Percentiles rank a stretch among this genome's conserved stretches.
These are phyloP conservation scores for Tetracladium setigerum DNA, from an alignment of 495 filamentous ascomycete species.

Conservation along the genomic window DNA sequence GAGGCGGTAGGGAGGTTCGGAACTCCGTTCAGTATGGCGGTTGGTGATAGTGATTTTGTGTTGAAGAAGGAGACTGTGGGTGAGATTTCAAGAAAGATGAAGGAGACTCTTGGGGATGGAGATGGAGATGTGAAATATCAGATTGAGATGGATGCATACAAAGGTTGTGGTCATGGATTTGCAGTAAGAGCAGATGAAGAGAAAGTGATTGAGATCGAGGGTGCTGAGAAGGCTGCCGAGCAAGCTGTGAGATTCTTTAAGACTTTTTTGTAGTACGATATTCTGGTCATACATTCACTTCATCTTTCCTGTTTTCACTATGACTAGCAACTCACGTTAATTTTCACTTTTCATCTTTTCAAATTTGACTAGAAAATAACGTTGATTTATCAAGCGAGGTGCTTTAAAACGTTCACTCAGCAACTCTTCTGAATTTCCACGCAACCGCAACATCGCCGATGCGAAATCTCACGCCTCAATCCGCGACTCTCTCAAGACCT, in stretches of 20 bases:
- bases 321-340: too few species aligned
- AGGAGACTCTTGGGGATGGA: constrained; percentile 16
- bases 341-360: too few species aligned
- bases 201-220: background rate
- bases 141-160: background rate
- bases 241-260: constrained; percentile 1
- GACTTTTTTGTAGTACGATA: background rate
- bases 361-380: too few species aligned
- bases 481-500: too few species aligned
- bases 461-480: too few species aligned
- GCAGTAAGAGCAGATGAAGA: background rate
- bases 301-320: too few species aligned
- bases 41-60: constrained; percentile 20
- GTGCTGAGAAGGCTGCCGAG: background rate
- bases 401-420: too few species aligned
- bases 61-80: constrained; percentile 17
- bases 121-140: constrained; percentile 19
- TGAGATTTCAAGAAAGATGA: constrained; percentile 18
- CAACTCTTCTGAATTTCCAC: too few species aligned
- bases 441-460: too few species aligned
- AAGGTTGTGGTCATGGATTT: constrained; percentile 1
- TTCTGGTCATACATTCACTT: too few species aligned
- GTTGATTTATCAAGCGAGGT: too few species aligned
- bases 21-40: constrained; percentile 22
- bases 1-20: constrained; percentile 21